Base-by-base conservation (phyloP, 192 early-diverging fungal species). In the Coemansia sp. region DNA sequence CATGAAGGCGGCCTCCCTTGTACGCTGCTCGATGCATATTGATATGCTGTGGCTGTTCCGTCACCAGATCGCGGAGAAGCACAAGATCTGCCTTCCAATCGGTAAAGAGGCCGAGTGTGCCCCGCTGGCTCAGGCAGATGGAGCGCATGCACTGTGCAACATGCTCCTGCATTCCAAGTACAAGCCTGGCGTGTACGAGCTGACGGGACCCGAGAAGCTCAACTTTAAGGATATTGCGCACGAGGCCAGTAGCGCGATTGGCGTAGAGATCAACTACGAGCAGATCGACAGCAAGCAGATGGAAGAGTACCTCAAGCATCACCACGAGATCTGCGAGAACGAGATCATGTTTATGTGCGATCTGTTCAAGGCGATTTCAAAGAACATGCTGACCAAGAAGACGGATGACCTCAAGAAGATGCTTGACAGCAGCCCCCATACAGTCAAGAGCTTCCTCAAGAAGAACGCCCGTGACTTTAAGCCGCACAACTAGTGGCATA, bases 31-130 rank as follows among this genome's bases (percentile, higher is more conserved):
- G 42, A 17, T 79, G 58, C 70, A 73, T 55, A 69, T 73, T 1
- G 67, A 73, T 47, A 23, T 73, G 24, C 55, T 79, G 51, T 79
- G 69, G 66, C 63, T 73, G 49, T 66, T 79, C 66, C 76, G 76
- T 34, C 50, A 43, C 23, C 67, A 71, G 66, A 68, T 79, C 21
- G 69, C 66, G 8, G 43, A 25, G 3, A 45, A 78, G 38, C 52
- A 46, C 49, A 56, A 54, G 61, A 54, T 78, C 41, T 58, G 67
- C 41, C 64, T 78, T 53, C 18, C 74, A 1, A 61, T 59, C 48
- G 38, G 46, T 15, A 19, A 17, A n/a, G 48, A 61, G 2, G 68
- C 74, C 18, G 67, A 52, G 50, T 78, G 66, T 38, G 64, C 64
- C 50, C 68, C 74, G 9, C 40, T 71, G 40, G 68, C 61, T 14